These are phyloP conservation scores for Westerdykella aurantiaca DNA, from an alignment of 2,329 filamentous ascomycete species.

Conservation along the genomic window DNA sequence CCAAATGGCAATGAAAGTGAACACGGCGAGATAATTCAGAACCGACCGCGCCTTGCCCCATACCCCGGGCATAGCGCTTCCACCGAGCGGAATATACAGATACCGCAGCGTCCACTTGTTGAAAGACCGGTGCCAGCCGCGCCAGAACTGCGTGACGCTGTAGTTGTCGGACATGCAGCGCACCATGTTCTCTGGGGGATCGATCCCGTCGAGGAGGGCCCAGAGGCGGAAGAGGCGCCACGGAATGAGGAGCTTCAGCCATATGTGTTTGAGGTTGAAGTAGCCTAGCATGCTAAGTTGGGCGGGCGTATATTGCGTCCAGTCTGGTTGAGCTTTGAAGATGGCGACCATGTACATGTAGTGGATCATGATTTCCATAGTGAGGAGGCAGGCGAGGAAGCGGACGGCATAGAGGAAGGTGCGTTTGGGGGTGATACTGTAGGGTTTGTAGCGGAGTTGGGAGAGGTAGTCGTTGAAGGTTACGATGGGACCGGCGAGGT, in stretches of 20 bases:
- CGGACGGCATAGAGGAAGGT: conserved; percentile 78
- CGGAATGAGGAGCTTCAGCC: conserved; percentile 92
- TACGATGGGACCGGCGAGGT: conserved; percentile 85
- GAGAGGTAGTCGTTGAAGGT: conserved; percentile 98
- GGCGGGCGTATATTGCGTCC: conserved; percentile 76
- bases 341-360: conserved; percentile 93
- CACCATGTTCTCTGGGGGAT: conserved; percentile 97
- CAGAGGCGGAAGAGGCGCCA: conserved; percentile 99
- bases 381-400: conserved; percentile 71
- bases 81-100: conserved; percentile 87
- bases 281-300: conserved; percentile 87
- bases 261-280: conserved; percentile 95
- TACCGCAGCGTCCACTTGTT: conserved; percentile 94
- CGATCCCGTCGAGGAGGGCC: conserved; percentile 82
- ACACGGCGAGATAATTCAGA: conserved; percentile 74
- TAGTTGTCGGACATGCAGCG: conserved; percentile 95
- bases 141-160: conserved; percentile 87
- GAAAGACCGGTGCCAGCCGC: conserved; percentile 89
- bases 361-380: conserved; percentile 82
- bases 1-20: conserved; percentile 97
- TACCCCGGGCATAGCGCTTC: conserved; percentile 42
- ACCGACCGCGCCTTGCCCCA: conserved; percentile 53
- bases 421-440: conserved; percentile 63
- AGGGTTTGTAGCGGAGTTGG: conserved; percentile 67
- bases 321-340: conserved; percentile 70